Evolutionary conservation across 2,329 filamentous ascomycete species (phyloP).

Genomic region (Pseudopyrenochaeta lycopersici): DNA sequence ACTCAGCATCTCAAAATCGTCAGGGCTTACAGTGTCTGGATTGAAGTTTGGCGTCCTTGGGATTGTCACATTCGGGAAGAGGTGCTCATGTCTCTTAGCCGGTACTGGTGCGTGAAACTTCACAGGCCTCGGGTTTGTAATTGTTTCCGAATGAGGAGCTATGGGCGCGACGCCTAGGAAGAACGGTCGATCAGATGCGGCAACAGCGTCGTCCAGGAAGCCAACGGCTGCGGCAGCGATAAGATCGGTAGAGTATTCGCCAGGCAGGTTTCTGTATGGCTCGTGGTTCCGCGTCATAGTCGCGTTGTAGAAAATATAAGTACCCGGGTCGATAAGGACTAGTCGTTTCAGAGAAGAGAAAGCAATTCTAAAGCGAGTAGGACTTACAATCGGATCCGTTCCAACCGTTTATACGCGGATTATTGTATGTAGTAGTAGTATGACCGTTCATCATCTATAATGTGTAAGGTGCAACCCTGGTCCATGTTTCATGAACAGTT

Average conservation of each 20-base stretch:
- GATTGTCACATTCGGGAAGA: conserved; percentile 68
- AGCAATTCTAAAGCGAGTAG: background rate
- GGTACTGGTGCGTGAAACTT: conserved; percentile 65
- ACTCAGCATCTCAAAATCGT: too few species aligned
- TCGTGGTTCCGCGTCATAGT: conserved; percentile 70
- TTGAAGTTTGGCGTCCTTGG: conserved; percentile 74
- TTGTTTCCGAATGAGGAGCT: conserved; percentile 64
- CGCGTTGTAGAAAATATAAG: conserved; percentile 73
- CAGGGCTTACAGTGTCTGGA: conserved; percentile 57
- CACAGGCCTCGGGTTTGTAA: conserved; percentile 1
- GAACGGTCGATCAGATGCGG: conserved; percentile 64
- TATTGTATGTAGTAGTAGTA: conserved; percentile 67
- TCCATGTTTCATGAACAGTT: too few species aligned
- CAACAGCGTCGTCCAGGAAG: conserved; percentile 69
- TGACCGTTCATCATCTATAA: conserved; percentile 69
- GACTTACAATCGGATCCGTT: conserved; percentile 58
- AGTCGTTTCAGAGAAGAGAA: background rate
- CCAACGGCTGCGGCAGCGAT: conserved; percentile 66
- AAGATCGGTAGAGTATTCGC: conserved; percentile 67
- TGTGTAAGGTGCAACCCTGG: too few species aligned
- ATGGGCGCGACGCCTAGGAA: conserved; percentile 73
- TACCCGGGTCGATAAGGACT: conserved; percentile 69
- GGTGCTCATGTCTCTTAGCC: conserved; percentile 66
- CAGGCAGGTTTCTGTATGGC: conserved; percentile 63
- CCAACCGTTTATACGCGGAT: conserved; percentile 66